phyloP scores from a whole-genome alignment of 2,329 filamentous ascomycete genomes.

The Botrytis squamosa region DNA sequence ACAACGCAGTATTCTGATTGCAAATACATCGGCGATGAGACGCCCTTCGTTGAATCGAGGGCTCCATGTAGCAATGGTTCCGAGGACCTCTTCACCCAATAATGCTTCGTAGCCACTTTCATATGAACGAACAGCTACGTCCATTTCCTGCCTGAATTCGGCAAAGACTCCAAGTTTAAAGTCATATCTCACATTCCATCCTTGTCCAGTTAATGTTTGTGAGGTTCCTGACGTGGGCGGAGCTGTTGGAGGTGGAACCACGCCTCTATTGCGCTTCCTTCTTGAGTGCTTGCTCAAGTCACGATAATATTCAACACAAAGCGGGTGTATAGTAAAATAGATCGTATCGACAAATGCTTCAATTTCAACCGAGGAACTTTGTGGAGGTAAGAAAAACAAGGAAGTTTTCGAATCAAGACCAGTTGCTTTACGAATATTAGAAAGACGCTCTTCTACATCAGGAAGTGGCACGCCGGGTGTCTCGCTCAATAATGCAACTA shows the following conservation, averaged over 20 bases:
- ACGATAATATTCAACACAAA: conserved; percentile 85
- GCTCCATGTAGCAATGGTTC: conserved; percentile 86
- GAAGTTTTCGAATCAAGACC: conserved; percentile 77
- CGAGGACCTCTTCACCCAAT: conserved; percentile 79
- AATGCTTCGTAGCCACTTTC: conserved; percentile 83
- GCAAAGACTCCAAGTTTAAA: conserved; percentile 90
- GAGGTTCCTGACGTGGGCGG: conserved; percentile 83
- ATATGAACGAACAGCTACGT: conserved; percentile 80
- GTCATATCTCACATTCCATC: conserved; percentile 93
- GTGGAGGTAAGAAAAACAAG: conserved; percentile 77
- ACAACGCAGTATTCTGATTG: conserved; percentile 78
- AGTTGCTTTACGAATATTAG: conserved; percentile 75
- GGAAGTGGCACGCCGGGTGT: conserved; percentile 55
- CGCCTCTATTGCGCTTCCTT: conserved; percentile 79
- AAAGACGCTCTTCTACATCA: conserved; percentile 72
- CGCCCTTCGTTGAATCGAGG: conserved; percentile 91
- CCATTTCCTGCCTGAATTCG: conserved; percentile 91
- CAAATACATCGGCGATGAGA: conserved; percentile 77
- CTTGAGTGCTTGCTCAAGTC: conserved; percentile 90
- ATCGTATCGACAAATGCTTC: conserved; percentile 72
- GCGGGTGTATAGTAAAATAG: conserved; percentile 68
- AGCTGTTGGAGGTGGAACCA: conserved; percentile 75
- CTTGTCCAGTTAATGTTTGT: conserved; percentile 77
- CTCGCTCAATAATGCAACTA: conserved; percentile 75
- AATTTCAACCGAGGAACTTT: conserved; percentile 68